Base-by-base conservation (phyloP, 805 yeast species). In the Kluyveromyces wickerhamii region DNA sequence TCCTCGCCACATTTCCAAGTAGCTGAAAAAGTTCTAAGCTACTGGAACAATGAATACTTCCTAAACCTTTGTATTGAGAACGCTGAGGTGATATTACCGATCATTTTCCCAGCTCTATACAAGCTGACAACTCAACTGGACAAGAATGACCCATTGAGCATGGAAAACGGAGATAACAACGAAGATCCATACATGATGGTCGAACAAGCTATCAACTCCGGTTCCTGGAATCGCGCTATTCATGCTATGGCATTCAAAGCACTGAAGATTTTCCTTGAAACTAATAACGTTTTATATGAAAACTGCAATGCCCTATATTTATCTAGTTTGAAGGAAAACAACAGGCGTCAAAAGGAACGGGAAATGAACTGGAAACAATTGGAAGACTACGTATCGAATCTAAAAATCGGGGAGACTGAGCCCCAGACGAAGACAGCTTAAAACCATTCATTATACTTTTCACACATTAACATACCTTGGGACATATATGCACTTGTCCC, bases 1-100 rank as follows among this genome's bases (percentile, higher is more conserved):
- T 73, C 94, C 18, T 83, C 95, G 2, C 85, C 95, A 18, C 97
- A 92, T 64, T 94, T 92, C 67, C 98, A 92, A 68, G 96, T 92
- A 17, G 82, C 94, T 38, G 98, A 92, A 62, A 86, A 94, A 48
- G 96, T 92, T 2, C 71, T 92, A 40, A 82, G 88, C 54, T 86
- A 77, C 59, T 92, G 96, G 92, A 83, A 85, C 50, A 89, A 89
- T 59, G 97, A 92, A 54, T 88, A 85, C 62, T 88, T 92, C 58
- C 73, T 88, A 44, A 81, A 87, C 27, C 63, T 89, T 48, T 87
- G 92, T 32, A 85, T 94, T 14, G 97, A 92, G 51, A 83, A 83
- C 57, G 88, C 94, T 7, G 95, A 87, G 49, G 88, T 83, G 23
- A 86, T 89, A 36, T 65, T 92, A 48, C 97, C 98, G 19, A 87